These are phyloP conservation scores for Guadua angustifolia DNA, from an alignment of 176 grass and related monocot genomes.

Conservation along the genomic window DNA sequence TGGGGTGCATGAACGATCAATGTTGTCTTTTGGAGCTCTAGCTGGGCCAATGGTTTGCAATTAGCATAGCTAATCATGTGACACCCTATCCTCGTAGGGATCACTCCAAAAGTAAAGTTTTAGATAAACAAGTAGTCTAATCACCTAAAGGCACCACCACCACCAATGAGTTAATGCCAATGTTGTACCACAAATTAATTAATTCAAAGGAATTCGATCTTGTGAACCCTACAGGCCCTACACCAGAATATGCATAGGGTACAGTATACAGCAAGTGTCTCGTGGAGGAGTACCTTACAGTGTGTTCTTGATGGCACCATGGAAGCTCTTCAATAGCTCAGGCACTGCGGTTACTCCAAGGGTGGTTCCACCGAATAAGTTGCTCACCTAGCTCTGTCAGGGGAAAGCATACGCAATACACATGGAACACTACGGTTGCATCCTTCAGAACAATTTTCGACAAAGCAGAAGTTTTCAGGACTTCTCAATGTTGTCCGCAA, in stretches of 20 bases:
- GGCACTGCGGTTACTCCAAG: not conserved
- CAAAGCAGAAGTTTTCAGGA: not conserved
- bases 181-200: constrained; percentile 5
- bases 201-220: not conserved
- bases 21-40: not conserved
- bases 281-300: constrained; percentile 1
- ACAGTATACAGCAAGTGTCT: not conserved
- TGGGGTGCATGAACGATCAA: not conserved
- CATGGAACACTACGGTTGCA: not conserved
- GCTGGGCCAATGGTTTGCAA: constrained; percentile 1
- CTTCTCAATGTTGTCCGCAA: not conserved
- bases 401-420: not conserved
- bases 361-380: not conserved
- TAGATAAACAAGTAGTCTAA: not conserved
- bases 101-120: not conserved
- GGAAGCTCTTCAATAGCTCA: not conserved
- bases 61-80: not conserved
- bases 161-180: not conserved
- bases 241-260: not conserved
- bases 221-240: not conserved
- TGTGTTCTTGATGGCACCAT: constrained; percentile 27
- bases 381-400: not conserved
- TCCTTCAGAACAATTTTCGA: not conserved
- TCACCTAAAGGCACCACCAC: constrained; percentile 6
- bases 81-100: not conserved